phyloP scores from a whole-genome alignment of 2,329 filamentous ascomycete species.

The Penicillium verrucosum region DNA sequence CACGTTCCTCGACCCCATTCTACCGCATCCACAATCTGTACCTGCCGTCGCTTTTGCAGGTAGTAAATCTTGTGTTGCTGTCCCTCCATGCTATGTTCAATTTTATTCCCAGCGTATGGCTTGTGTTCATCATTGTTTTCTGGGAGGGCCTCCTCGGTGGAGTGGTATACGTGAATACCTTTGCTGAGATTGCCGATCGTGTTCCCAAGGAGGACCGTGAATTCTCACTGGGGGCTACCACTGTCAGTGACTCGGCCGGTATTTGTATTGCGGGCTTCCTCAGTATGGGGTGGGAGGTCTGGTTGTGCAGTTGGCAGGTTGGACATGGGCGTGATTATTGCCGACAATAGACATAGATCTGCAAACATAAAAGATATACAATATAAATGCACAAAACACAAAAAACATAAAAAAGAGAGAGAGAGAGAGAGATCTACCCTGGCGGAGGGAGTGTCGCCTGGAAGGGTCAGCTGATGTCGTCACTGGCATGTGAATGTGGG shows the following conservation, averaged over 20 bases:
- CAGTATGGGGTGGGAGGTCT: conserved; percentile 76
- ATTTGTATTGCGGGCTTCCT: conserved; percentile 86
- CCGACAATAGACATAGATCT: conserved; percentile 36
- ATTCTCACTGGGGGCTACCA: conserved; percentile 85
- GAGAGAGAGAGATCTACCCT: background rate
- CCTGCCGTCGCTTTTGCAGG: conserved; percentile 74
- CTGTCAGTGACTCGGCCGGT: conserved; percentile 85
- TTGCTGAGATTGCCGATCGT: conserved; percentile 86
- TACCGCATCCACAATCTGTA: conserved; percentile 78
- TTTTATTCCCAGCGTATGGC: conserved; percentile 79
- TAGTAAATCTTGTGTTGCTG: conserved; percentile 71
- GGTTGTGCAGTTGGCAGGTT: conserved; percentile 81
- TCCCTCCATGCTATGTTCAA: conserved; percentile 72
- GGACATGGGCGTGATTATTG: conserved; percentile 74
- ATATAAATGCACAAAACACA: background rate
- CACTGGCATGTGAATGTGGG: conserved; percentile 7
- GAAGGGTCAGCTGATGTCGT: conserved; percentile 2
- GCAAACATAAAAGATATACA: background rate
- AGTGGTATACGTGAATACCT: conserved; percentile 91
- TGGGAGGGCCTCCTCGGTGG: conserved; percentile 94
- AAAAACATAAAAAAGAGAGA: background rate
- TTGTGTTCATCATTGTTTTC: conserved; percentile 82
- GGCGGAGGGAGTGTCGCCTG: background rate
- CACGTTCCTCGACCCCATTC: conserved; percentile 85
- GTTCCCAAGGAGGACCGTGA: conserved; percentile 76